Conservation (phyloP, 257 asterid species). For the Fraxinus pennsylvanica region DNA sequence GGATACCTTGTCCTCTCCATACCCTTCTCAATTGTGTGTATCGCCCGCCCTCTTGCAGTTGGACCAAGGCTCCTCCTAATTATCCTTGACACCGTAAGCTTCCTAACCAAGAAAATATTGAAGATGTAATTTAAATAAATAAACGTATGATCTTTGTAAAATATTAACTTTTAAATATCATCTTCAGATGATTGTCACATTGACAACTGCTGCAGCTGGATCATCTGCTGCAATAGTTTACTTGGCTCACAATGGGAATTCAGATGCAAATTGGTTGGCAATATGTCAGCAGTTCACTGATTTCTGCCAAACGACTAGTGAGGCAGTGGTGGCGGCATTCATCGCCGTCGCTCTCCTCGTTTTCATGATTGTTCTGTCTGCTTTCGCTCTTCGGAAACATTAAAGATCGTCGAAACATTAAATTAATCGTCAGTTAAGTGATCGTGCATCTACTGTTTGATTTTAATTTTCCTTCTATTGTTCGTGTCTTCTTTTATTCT, state of each 20-base stretch:
- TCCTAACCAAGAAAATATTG: not conserved
- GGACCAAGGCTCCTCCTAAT: conserved; percentile 44
- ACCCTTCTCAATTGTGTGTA: conserved; percentile 51
- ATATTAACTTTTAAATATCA: not conserved
- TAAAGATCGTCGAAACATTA: not conserved
- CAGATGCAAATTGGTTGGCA: conserved; percentile 20
- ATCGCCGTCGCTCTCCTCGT: not conserved
- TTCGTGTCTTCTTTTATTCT: not conserved
- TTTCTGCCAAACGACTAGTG: conserved; percentile 4
- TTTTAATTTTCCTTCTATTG: not conserved
- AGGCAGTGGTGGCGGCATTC: conserved; percentile 12
- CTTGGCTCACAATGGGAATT: conserved; percentile 27
- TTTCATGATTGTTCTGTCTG: not conserved
- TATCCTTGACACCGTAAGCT: conserved; percentile 30
- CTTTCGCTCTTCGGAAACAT: conserved; percentile 2
- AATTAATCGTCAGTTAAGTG: not conserved
- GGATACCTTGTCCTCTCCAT: conserved; percentile 49
- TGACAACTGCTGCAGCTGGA: conserved; percentile 15
- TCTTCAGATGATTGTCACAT: conserved; percentile 14
- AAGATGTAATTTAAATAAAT: not conserved
- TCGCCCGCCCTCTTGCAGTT: conserved; percentile 37
- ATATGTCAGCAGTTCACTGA: conserved; percentile 8
- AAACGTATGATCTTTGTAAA: not conserved
- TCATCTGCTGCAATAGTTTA: conserved; percentile 26
- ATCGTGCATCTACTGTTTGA: not conserved